These are phyloP conservation scores for Ogataea degrootiae DNA, from an alignment of 805 yeast species.

Conservation along the genomic window DNA sequence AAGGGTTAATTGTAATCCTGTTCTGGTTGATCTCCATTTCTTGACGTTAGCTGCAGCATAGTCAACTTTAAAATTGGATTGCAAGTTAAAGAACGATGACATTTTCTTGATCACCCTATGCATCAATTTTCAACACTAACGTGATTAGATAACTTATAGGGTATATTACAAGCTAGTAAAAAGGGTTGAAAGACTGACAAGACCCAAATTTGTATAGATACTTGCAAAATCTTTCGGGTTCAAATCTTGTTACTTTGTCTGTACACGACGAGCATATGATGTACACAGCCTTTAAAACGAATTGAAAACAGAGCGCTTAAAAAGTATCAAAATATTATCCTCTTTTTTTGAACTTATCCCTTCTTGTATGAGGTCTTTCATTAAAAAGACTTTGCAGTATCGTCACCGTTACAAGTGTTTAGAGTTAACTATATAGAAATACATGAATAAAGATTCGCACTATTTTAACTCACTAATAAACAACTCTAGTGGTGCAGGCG, in stretches of 20 bases:
- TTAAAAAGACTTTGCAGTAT: too few relatives aligned
- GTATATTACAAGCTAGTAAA: neutral
- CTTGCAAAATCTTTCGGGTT: too few relatives aligned
- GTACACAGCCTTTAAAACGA: too few relatives aligned
- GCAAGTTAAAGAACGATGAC: constrained; percentile 34
- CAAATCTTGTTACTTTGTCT: too few relatives aligned
- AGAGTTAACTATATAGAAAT: neutral
- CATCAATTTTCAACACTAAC: neutral
- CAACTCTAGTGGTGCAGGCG: constrained; percentile 1
- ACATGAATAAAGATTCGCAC: neutral
- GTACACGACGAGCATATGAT: too few relatives aligned
- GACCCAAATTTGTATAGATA: too few relatives aligned
- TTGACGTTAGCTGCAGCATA: constrained; percentile 67
- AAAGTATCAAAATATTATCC: too few relatives aligned
- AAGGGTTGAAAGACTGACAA: too few relatives aligned
- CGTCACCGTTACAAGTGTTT: neutral
- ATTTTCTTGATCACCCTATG: constrained; percentile 6
- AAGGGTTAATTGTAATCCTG: constrained; percentile 78
- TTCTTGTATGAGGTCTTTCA: too few relatives aligned
- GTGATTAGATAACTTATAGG: neutral
- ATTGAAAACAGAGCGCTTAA: too few relatives aligned
- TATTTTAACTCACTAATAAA: constrained; percentile 14
- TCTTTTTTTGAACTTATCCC: too few relatives aligned
- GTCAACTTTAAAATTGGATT: constrained; percentile 57
- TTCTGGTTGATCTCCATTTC: constrained; percentile 73